Conservation (phyloP, 805 yeast genomes). For the Danielozyma ontarioensis region DNA sequence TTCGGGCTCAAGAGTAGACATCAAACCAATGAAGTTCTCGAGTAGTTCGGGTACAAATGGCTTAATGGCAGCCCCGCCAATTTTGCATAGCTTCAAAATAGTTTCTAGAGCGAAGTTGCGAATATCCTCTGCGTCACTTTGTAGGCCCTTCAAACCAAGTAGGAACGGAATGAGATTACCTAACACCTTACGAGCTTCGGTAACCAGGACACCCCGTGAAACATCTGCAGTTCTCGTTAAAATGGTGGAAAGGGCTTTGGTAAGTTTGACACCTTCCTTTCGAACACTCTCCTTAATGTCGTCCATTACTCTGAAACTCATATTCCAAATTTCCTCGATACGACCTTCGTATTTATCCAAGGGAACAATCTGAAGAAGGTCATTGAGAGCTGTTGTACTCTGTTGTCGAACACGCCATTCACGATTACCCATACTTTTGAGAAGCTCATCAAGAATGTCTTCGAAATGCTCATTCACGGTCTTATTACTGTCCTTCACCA, state of each 20-base stretch:
- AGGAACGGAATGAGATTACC: constrained; percentile 69
- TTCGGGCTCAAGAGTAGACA: constrained; percentile 91
- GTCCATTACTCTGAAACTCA: constrained; percentile 86
- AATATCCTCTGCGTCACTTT: constrained; percentile 84
- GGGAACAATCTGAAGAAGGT: constrained; percentile 60
- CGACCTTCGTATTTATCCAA: constrained; percentile 45
- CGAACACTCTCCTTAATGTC: constrained; percentile 94
- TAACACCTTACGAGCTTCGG: constrained; percentile 41
- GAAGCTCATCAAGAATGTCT: constrained; percentile 57
- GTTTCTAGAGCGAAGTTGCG: constrained; percentile 70
- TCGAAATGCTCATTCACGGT: constrained; percentile 52
- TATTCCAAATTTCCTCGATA: constrained; percentile 72
- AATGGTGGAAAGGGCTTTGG: constrained; percentile 59
- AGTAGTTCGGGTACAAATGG: constrained; percentile 67
- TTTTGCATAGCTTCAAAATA: constrained; percentile 62
- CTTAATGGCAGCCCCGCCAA: constrained; percentile 53
- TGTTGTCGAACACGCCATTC: constrained; percentile 97
- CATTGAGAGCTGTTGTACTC: constrained; percentile 64
- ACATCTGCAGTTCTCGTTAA: constrained; percentile 54
- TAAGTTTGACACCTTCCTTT: constrained; percentile 66
- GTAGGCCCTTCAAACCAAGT: constrained; percentile 70
- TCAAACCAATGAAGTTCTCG: constrained; percentile 60
- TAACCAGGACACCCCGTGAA: constrained; percentile 29
- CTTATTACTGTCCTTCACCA: constrained; percentile 55
- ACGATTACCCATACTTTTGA: constrained; percentile 64